These are phyloP conservation scores for Daldinia decipiens DNA, from an alignment of 495 filamentous ascomycete genomes.

Conservation along the genomic window DNA sequence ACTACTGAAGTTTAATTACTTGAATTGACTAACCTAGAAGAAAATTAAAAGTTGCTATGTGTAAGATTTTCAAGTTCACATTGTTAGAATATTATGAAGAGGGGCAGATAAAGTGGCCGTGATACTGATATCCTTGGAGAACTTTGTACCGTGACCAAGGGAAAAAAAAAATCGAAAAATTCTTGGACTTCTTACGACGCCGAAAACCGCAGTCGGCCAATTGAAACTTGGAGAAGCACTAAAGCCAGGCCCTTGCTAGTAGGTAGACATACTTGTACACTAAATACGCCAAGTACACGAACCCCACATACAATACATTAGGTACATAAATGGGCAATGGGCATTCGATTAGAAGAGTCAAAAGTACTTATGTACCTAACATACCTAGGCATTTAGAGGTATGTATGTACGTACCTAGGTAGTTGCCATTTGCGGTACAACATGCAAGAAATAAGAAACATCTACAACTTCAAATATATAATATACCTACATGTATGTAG, in stretches of 20 bases:
- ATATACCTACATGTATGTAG: too few species aligned
- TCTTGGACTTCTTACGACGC: slow-evolving; percentile 25
- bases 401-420: too few species aligned
- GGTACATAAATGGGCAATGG: too few species aligned
- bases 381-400: too few species aligned
- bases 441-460: not conserved
- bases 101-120: slow-evolving; percentile 38
- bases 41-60: slow-evolving; percentile 14
- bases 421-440: not conserved
- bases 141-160: slow-evolving; percentile 32
- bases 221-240: slow-evolving; percentile 18
- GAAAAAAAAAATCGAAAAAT: slow-evolving; percentile 33
- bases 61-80: slow-evolving; percentile 34
- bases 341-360: not conserved
- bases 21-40: slow-evolving; percentile 28
- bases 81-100: slow-evolving; percentile 40
- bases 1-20: slow-evolving; percentile 33
- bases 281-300: not conserved
- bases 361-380: slow-evolving; percentile 2
- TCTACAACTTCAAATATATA: not conserved
- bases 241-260: slow-evolving; percentile 26
- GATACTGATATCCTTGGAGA: slow-evolving; percentile 34
- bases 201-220: slow-evolving; percentile 40
- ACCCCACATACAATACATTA: slow-evolving; percentile 5
- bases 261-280: not conserved